These are phyloP conservation scores for Colletotrichum karsti DNA, from an alignment of 2,329 filamentous ascomycete genomes.

Conservation along the genomic window DNA sequence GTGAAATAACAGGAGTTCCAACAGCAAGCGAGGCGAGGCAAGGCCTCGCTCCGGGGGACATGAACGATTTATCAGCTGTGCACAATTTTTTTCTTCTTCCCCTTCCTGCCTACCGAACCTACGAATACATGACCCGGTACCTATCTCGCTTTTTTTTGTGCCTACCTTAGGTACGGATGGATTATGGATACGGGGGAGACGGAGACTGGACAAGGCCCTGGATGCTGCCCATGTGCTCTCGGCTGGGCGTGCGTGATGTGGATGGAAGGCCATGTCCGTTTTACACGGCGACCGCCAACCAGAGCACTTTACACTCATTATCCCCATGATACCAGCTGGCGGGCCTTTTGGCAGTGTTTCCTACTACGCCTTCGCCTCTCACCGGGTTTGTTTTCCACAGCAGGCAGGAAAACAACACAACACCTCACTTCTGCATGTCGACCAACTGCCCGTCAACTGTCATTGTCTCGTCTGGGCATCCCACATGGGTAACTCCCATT, in stretches of 20 bases:
- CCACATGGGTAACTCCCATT: neutral
- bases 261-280: neutral
- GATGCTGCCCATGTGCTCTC: constrained; percentile 13
- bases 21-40: constrained; percentile 21
- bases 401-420: too few species aligned
- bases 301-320: neutral
- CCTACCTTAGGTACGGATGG: too few species aligned
- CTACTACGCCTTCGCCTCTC: too few species aligned
- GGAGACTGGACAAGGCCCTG: constrained; percentile 18
- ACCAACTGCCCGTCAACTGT: neutral
- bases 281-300: neutral
- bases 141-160: too few species aligned
- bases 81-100: constrained; percentile 22
- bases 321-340: neutral
- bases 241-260: constrained; percentile 23
- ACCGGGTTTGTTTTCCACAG: too few species aligned
- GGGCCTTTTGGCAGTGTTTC: too few species aligned
- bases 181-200: constrained; percentile 18
- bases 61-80: constrained; percentile 28
- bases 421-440: neutral
- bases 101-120: neutral
- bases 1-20: constrained; percentile 9
- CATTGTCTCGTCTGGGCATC: neutral
- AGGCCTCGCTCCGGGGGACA: constrained; percentile 14
- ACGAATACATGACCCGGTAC: neutral